Percentiles rank a stretch among this genome's conserved stretches.
Conservation (phyloP, 1,284 basidiomycete species). For the Flammula alnicola region DNA sequence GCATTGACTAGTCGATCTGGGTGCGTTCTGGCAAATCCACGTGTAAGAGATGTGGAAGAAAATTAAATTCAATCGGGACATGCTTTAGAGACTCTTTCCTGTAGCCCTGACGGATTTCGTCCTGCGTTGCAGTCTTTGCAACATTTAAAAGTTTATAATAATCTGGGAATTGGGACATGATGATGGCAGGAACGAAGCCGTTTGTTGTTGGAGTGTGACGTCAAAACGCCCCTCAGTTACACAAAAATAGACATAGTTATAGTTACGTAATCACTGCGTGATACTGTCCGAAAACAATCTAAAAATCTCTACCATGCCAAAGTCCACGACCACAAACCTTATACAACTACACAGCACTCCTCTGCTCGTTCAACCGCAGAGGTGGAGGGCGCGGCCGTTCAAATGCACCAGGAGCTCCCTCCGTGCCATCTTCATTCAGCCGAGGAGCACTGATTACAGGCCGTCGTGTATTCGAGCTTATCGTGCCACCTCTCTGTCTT, state of each 20-base stretch:
- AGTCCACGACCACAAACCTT: conserved; percentile 1
- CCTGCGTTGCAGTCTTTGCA: conserved; percentile 60
- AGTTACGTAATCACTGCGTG: conserved; percentile 12
- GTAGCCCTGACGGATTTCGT: conserved; percentile 83
- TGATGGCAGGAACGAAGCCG: conserved; percentile 19
- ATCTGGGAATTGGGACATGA: conserved; percentile 70
- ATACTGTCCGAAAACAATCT: neutral
- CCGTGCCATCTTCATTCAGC: conserved; percentile 29
- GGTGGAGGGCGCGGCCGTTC: conserved; percentile 52
- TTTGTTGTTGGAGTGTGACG: conserved; percentile 20
- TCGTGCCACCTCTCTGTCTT: conserved; percentile 22
- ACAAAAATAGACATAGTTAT: conserved; percentile 17
- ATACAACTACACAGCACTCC: neutral
- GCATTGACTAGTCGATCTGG: conserved; percentile 88
- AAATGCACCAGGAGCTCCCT: conserved; percentile 39
- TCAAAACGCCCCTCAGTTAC: conserved; percentile 19
- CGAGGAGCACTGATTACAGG: conserved; percentile 40
- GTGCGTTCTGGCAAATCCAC: conserved; percentile 64
- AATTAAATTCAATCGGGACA: neutral
- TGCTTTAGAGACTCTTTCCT: conserved; percentile 78
- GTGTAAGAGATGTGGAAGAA: neutral
- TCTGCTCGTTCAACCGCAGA: conserved; percentile 16
- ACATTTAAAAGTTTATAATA: conserved; percentile 74
- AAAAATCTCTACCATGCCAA: neutral
- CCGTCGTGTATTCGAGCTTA: conserved; percentile 24